Evolutionary conservation across 805 yeast genomes (phyloP).

Genomic region (Yamadazyma scolyti): DNA sequence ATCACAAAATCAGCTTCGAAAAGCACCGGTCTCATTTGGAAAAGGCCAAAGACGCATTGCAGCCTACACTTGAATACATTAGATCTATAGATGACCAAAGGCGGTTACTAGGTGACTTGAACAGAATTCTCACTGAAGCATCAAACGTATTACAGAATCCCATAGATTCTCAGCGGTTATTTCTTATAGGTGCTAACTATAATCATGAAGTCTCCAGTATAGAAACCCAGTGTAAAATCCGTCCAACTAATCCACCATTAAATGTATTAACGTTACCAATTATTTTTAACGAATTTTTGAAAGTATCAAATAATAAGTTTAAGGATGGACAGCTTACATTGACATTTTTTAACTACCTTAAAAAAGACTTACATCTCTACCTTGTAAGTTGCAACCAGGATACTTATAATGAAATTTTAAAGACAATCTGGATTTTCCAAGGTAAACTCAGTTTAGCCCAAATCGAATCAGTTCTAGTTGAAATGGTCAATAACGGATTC

Average conservation of each 20-base stretch:
- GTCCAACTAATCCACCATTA: conserved; percentile 17
- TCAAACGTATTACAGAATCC: background rate
- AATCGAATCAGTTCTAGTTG: conserved; percentile 30
- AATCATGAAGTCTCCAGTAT: too few relatives aligned
- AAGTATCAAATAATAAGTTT: conserved; percentile 19
- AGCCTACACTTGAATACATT: conserved; percentile 3
- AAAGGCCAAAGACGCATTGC: conserved; percentile 1
- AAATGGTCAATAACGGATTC: conserved; percentile 41
- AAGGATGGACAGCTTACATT: conserved; percentile 35
- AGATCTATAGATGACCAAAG: background rate
- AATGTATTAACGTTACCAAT: conserved; percentile 34
- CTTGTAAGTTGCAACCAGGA: conserved; percentile 36
- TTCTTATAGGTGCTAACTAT: too few relatives aligned
- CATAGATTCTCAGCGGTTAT: too few relatives aligned
- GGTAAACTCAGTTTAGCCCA: conserved; percentile 35
- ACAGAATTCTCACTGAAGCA: background rate
- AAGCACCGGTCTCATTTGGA: too few relatives aligned
- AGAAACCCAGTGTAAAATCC: background rate
- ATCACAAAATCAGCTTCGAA: too few relatives aligned
- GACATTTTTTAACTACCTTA: conserved; percentile 31
- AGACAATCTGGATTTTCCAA: conserved; percentile 32
- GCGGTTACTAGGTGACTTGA: background rate
- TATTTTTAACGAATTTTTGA: conserved; percentile 29
- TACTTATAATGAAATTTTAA: conserved; percentile 37
- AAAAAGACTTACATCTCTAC: conserved; percentile 29